These are phyloP conservation scores for Fusarium kyushuense DNA, from an alignment of 2,329 filamentous ascomycete species.

Conservation along the genomic window DNA sequence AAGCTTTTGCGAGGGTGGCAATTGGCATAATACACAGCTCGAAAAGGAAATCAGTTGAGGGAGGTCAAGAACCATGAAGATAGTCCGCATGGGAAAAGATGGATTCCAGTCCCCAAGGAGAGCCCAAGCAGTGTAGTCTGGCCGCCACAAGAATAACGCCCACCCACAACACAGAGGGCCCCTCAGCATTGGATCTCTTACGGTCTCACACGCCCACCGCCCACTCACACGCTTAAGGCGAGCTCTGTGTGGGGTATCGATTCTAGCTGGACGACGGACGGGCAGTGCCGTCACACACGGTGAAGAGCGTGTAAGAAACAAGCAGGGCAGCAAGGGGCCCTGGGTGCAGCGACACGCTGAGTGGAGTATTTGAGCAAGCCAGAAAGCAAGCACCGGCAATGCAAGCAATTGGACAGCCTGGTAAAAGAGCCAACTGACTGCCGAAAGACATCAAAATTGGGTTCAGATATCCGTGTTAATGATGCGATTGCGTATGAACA, in stretches of 20 bases:
- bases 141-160: slow-evolving; percentile 47
- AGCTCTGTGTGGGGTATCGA: slow-evolving; percentile 47
- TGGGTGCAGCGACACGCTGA: slow-evolving; percentile 24
- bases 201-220: slow-evolving; percentile 34
- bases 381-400: slow-evolving; percentile 43
- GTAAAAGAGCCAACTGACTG: slow-evolving; percentile 13
- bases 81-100: slow-evolving; percentile 47
- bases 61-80: slow-evolving; percentile 42
- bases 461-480: slow-evolving; percentile 7
- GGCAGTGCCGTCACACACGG: slow-evolving; percentile 49
- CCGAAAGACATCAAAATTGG: slow-evolving; percentile 10
- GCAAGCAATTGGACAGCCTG: slow-evolving; percentile 37
- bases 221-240: slow-evolving; percentile 45
- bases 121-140: slow-evolving; percentile 32
- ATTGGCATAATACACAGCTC: slow-evolving; percentile 30
- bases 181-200: slow-evolving; percentile 32
- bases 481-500: slow-evolving; percentile 18
- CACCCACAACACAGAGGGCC: slow-evolving; percentile 38
- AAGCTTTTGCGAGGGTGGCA: slow-evolving; percentile 37
- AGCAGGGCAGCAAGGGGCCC: slow-evolving; percentile 32
- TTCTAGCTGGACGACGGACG: slow-evolving; percentile 42
- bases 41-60: slow-evolving; percentile 37
- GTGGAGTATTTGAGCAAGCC: slow-evolving; percentile 37
- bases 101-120: slow-evolving; percentile 47
- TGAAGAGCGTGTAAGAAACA: slow-evolving; percentile 41